phyloP scores from a whole-genome alignment of 2,329 filamentous ascomycete genomes.

The Pseudogymnoascus sp. region DNA sequence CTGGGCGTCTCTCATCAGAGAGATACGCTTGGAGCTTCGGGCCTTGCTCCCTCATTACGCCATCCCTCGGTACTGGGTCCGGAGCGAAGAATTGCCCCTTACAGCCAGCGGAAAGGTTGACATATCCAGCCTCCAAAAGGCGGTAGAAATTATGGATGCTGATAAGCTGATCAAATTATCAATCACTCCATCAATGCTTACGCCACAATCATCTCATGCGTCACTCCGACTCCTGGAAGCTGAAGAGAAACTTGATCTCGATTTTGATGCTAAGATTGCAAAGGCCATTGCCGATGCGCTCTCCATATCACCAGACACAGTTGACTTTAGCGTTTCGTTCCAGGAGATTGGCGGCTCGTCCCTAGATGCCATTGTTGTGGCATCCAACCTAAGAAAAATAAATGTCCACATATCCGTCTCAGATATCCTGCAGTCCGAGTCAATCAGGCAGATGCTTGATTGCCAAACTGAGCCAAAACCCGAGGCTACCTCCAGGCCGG shows the following conservation, averaged over 20 bases:
- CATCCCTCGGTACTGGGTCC: constrained; percentile 10
- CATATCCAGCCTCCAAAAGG: background rate
- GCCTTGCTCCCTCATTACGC: constrained; percentile 10
- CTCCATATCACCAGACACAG: background rate
- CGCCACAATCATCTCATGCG: background rate
- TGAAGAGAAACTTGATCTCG: background rate
- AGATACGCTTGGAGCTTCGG: background rate
- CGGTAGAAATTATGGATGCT: background rate
- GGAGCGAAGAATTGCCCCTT: constrained; percentile 3
- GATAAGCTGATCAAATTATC: constrained; percentile 1
- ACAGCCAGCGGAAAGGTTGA: constrained; percentile 11
- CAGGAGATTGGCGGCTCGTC: background rate
- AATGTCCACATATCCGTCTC: background rate
- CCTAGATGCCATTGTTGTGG: background rate
- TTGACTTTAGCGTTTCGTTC: background rate
- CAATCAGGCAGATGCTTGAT: background rate
- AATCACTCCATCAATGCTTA: background rate
- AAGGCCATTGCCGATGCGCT: background rate
- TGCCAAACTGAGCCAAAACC: background rate
- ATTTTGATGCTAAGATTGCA: background rate
- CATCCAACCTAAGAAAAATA: constrained; percentile 1
- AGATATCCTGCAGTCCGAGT: background rate
- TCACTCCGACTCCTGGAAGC: background rate
- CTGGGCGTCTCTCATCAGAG: background rate
- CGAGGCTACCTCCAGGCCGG: background rate